These are phyloP conservation scores for Myotisia sp. DNA, from an alignment of 2,329 filamentous ascomycete genomes.

Conservation along the genomic window DNA sequence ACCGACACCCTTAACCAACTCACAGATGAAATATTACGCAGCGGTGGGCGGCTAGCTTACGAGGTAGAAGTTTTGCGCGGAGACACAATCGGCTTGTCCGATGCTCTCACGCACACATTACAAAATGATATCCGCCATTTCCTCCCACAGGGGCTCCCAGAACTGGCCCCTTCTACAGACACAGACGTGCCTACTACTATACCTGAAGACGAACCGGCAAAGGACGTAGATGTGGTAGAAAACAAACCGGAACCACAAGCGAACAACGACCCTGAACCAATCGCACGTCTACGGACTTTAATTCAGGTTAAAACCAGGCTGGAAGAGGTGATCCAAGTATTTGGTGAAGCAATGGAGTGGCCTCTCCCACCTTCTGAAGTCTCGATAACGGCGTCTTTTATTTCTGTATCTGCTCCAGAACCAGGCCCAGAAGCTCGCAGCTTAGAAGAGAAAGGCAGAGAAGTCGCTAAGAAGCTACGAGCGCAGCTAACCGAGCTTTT, in stretches of 20 bases:
- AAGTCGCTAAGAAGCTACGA: slow-evolving; percentile 55
- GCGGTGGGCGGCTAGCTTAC: slow-evolving; percentile 76
- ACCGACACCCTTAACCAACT: slow-evolving; percentile 71
- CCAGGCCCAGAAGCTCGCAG: slow-evolving; percentile 50
- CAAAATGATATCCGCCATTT: slow-evolving; percentile 60
- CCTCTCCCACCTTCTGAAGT: slow-evolving; percentile 77
- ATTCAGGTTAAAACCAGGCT: slow-evolving; percentile 70
- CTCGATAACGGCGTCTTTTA: slow-evolving; percentile 68
- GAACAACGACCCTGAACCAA: slow-evolving; percentile 46
- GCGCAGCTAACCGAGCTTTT: slow-evolving; percentile 58
- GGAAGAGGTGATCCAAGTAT: slow-evolving; percentile 76
- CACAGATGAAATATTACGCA: slow-evolving; percentile 87
- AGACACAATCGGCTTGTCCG: slow-evolving; percentile 66
- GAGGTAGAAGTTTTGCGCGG: slow-evolving; percentile 88
- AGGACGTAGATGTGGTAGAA: slow-evolving; percentile 6
- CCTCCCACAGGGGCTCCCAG: slow-evolving; percentile 38
- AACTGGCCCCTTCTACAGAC: slow-evolving; percentile 5
- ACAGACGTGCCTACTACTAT: not conserved
- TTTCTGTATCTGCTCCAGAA: slow-evolving; percentile 79
- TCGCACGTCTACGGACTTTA: slow-evolving; percentile 67
- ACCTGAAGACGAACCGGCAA: slow-evolving; percentile 2
- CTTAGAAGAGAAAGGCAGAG: slow-evolving; percentile 74
- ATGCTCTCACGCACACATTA: slow-evolving; percentile 59
- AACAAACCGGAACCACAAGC: slow-evolving; percentile 1
- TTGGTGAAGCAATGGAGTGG: slow-evolving; percentile 93